Percentiles rank a stretch among this genome's conserved stretches.
Evolutionary conservation across 495 filamentous ascomycete species (phyloP).

Genomic region (Aspergillus avenaceus): DNA sequence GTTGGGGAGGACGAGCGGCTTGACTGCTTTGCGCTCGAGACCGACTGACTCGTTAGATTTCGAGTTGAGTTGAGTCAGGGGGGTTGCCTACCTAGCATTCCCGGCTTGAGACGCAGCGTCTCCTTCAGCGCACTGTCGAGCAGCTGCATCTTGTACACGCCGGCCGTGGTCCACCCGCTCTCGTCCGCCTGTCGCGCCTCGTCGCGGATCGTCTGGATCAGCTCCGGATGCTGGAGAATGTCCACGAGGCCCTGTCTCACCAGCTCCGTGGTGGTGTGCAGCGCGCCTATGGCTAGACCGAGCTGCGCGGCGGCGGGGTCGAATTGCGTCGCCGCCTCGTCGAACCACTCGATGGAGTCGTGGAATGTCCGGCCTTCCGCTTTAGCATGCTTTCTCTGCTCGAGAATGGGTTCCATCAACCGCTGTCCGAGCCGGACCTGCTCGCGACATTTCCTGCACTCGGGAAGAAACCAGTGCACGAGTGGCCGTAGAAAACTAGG

Average conservation of each 20-base stretch:
- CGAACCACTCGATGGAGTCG: constrained; percentile 16
- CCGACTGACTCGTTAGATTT: too few relatives aligned
- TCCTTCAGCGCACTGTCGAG: constrained; percentile 36
- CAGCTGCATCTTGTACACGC: constrained; percentile 38
- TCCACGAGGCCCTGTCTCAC: constrained; percentile 33
- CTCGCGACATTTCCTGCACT: too few relatives aligned
- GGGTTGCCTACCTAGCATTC: too few relatives aligned
- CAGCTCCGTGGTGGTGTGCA: constrained; percentile 30
- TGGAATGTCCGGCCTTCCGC: too few relatives aligned
- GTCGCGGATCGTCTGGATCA: constrained; percentile 20
- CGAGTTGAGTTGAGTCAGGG: too few relatives aligned
- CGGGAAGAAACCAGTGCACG: constrained; percentile 36
- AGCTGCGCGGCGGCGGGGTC: constrained; percentile 16
- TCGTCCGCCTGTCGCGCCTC: constrained; percentile 16
- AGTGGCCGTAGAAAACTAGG: constrained; percentile 34
- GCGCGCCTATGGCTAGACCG: constrained; percentile 16
- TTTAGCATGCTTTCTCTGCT: too few relatives aligned
- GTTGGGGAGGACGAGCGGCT: constrained; percentile 30
- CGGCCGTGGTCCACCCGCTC: constrained; percentile 34
- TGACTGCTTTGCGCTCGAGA: constrained; percentile 37
- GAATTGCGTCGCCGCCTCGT: constrained; percentile 11
- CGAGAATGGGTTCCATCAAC: too few relatives aligned
- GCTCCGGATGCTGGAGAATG: constrained; percentile 32
- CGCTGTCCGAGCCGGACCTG: too few relatives aligned
- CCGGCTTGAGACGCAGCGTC: constrained; percentile 24